Conservation (phyloP, 768 basidiomycete genomes). For the Psilocybe tampanensis region DNA sequence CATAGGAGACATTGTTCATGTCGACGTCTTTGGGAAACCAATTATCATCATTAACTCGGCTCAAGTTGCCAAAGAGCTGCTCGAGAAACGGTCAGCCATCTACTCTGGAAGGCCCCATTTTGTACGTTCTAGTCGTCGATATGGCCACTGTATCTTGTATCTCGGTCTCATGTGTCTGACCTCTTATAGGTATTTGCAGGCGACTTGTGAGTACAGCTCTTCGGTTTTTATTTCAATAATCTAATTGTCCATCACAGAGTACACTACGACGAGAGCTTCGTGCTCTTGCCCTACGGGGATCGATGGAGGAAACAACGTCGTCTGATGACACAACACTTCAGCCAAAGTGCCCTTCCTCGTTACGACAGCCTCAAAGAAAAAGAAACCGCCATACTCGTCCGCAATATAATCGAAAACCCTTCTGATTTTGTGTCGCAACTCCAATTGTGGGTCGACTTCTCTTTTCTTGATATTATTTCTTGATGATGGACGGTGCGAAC, state of each 20-base stretch:
- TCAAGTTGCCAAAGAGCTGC: constrained; percentile 36
- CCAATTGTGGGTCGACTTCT: constrained; percentile 15
- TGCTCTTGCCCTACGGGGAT: constrained; percentile 41
- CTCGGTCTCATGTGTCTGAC: neutral
- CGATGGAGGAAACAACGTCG: constrained; percentile 41
- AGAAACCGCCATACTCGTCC: constrained; percentile 19
- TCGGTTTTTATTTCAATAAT: neutral
- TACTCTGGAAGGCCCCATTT: constrained; percentile 50
- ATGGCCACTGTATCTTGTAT: neutral
- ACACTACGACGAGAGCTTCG: constrained; percentile 44
- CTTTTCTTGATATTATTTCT: neutral
- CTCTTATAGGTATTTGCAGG: constrained; percentile 15
- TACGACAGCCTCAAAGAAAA: constrained; percentile 23
- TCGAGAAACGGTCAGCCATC: constrained; percentile 46
- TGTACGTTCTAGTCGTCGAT: constrained; percentile 18
- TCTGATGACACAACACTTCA: constrained; percentile 22
- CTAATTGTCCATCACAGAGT: constrained; percentile 14
- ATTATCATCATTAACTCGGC: constrained; percentile 39
- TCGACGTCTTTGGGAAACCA: constrained; percentile 43
- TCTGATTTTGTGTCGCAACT: constrained; percentile 33
- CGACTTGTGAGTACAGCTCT: constrained; percentile 11
- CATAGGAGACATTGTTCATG: constrained; percentile 37
- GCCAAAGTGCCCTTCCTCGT: constrained; percentile 13
- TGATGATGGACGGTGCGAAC: neutral
- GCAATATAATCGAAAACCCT: constrained; percentile 24